phyloP scores from a whole-genome alignment of 2,329 filamentous ascomycete species.

The Nigrograna mackinnonii region DNA sequence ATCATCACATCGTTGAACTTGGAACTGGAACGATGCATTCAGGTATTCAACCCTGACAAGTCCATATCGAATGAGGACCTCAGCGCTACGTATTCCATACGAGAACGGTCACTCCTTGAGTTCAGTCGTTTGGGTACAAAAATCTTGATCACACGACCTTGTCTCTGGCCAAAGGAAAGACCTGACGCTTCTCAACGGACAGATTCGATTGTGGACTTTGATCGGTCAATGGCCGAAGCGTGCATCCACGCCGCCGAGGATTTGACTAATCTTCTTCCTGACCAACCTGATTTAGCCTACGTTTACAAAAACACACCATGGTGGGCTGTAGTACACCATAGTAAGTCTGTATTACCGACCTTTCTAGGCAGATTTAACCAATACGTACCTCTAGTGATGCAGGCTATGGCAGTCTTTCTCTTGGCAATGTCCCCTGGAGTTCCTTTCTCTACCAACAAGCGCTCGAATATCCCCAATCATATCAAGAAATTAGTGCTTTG shows the following conservation, averaged over 20 bases:
- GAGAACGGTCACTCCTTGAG: slow-evolving; percentile 21
- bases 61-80: background rate
- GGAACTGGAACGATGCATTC: slow-evolving; percentile 34
- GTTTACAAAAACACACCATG: slow-evolving; percentile 32
- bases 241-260: background rate
- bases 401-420: no score
- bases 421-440: no score
- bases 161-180: slow-evolving; percentile 23
- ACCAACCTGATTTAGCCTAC: background rate
- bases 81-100: slow-evolving; percentile 3
- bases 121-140: slow-evolving; percentile 33
- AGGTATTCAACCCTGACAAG: no score
- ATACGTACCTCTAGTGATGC: no score
- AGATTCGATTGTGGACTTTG: background rate
- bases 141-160: slow-evolving; percentile 42
- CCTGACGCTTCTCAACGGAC: background rate
- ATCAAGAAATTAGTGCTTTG: no score
- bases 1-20: slow-evolving; percentile 27
- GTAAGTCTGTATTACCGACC: no score
- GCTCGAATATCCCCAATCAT: no score
- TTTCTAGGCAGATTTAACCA: no score
- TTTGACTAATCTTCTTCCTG: background rate
- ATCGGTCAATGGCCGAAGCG: background rate
- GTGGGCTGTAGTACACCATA: slow-evolving; percentile 45
- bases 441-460: no score